Evolutionary conservation across 768 basidiomycete species (phyloP).

Genomic region (Phlebiopsis gigantea): DNA sequence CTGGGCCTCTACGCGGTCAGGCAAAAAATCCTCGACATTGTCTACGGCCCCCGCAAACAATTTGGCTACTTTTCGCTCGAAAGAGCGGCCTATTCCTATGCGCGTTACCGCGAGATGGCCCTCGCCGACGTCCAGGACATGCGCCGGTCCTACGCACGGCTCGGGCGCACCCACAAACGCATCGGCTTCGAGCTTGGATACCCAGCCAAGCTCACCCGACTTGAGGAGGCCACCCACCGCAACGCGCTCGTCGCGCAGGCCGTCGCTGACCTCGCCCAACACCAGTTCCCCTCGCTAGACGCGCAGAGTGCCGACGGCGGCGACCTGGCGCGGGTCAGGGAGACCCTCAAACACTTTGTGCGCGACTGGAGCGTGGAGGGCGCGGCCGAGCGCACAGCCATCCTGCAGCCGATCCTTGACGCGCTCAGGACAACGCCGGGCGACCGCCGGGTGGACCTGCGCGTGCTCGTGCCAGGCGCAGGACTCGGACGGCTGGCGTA

Average conservation of each 20-base stretch:
- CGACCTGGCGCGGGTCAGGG: constrained; percentile 35
- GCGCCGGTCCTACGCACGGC: constrained; percentile 37
- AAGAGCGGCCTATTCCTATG: constrained; percentile 39
- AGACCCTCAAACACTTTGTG: constrained; percentile 63
- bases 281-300: constrained; percentile 22
- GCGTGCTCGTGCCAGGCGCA: constrained; percentile 58
- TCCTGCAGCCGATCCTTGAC: constrained; percentile 53
- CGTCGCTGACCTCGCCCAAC: constrained; percentile 35
- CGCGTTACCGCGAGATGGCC: constrained; percentile 38
- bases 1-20: constrained; percentile 7
- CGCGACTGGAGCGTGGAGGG: constrained; percentile 68
- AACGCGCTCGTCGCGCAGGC: constrained; percentile 34
- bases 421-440: constrained; percentile 29
- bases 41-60: constrained; percentile 10
- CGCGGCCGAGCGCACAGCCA: constrained; percentile 42
- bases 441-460: constrained; percentile 28
- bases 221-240: constrained; percentile 26
- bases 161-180: constrained; percentile 41
- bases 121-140: constrained; percentile 36
- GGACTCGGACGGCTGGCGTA: constrained; percentile 63
- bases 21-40: constrained; percentile 12
- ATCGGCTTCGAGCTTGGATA: constrained; percentile 51
- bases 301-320: constrained; percentile 9
- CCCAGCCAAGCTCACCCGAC: constrained; percentile 42
- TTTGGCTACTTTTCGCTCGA: constrained; percentile 38